These are phyloP conservation scores for Kokia cookei DNA, from an alignment of 441 rosid species.

Conservation along the genomic window DNA sequence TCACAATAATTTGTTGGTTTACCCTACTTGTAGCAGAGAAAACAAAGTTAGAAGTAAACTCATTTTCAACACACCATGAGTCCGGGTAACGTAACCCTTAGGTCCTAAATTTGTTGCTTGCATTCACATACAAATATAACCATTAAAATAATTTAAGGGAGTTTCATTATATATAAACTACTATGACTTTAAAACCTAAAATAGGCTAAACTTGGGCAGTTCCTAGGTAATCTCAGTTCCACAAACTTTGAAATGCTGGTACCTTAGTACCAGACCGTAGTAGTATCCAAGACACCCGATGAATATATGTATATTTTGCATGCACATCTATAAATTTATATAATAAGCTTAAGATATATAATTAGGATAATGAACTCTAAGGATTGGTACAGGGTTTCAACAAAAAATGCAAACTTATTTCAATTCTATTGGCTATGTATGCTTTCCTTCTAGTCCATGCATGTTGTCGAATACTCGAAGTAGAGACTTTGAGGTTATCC, in stretches of 20 bases:
- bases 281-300: too few relatives aligned
- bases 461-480: background rate
- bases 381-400: background rate
- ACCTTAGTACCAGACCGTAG: too few relatives aligned
- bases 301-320: too few relatives aligned
- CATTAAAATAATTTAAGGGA: background rate
- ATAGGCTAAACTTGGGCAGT: too few relatives aligned
- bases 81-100: too few relatives aligned
- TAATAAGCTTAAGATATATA: background rate
- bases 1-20: background rate
- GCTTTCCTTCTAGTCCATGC: background rate
- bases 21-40: too few relatives aligned
- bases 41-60: too few relatives aligned
- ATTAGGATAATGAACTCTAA: background rate
- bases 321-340: too few relatives aligned
- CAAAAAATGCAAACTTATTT: background rate
- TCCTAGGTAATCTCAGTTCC: too few relatives aligned
- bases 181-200: background rate
- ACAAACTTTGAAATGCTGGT: background rate
- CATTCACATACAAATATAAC: background rate
- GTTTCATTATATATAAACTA: background rate
- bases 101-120: background rate
- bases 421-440: background rate
- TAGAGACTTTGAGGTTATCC: background rate
- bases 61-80: too few relatives aligned